Base-by-base conservation (phyloP, 495 filamentous ascomycete genomes). In the Podospora fimiseda region DNA sequence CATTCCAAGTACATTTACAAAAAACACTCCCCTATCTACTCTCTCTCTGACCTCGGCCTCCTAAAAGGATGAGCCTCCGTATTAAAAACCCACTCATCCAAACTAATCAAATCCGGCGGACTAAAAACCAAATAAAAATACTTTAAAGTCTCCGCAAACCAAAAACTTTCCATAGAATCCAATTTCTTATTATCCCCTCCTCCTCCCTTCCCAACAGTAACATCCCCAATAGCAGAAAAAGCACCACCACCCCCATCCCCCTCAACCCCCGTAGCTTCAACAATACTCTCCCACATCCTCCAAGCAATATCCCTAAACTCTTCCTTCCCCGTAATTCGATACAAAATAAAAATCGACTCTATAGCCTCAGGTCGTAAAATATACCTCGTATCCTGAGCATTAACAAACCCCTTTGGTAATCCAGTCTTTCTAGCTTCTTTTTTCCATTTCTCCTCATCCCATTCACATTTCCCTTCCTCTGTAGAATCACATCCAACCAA, bases 61-160 rank as follows among this genome's bases (percentile, higher is more conserved):
- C 27, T 33, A 33, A 95, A 77, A 1, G 85, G 81, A 67, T 93
- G 89, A 2, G 87, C 89, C 70, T 93, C 89, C 0, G 88, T 94
- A 61, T 92, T 95, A 50, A 93, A 81, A 1, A 95, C 85, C 43
- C 86, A 79, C 13, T 88, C 74, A 55, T 88, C 82, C 58, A 93
- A 68, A 65, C 79, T 86, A 16, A 90, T 71, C 37, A 82, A 57
- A 49, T 80, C 74, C 0, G 87, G 84, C 30, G 87, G 82, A n/a
- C 79, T 84, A 60, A 92, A 95, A 42, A 90, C 80, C 23, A 93
- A 67, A 54, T 89, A 93, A 50, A 90, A 88, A 49, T 70, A 76
- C 63, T 76, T 74, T 22, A 75, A 62, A 22, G 72, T 74, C 57
- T 72, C 75, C 9, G 72, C 67, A 47, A 75, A 48, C 66, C 71